A percentile compares a stretch with the other conserved stretches of the same genome.
Conservation (phyloP, 345 rosid genomes). For the Clausena lansium region DNA sequence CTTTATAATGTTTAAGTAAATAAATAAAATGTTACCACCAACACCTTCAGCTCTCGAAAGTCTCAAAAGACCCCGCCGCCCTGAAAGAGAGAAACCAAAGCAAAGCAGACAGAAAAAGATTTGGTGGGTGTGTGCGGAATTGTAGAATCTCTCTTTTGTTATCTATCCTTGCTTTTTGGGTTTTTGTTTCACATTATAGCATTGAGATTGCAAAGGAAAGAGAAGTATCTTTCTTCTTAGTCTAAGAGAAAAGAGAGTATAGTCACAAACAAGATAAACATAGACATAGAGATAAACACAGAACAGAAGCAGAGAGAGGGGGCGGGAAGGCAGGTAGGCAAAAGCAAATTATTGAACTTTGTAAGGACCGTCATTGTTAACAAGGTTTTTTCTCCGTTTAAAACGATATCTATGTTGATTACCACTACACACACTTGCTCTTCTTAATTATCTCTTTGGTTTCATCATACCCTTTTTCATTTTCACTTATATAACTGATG, state of each 20-base stretch:
- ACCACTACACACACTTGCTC: not conserved
- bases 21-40: not conserved
- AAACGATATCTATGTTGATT: constrained; percentile 14
- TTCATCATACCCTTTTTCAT: constrained; percentile 15
- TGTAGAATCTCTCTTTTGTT: not conserved
- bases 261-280: too few relatives aligned
- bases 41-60: not conserved
- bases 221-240: not conserved
- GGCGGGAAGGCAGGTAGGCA: too few relatives aligned
- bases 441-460: constrained; percentile 10
- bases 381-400: constrained; percentile 22
- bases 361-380: constrained; percentile 25
- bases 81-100: constrained; percentile 3
- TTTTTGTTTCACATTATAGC: constrained; percentile 6
- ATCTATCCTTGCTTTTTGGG: not conserved
- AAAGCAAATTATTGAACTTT: not conserved
- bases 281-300: not conserved
- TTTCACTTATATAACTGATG: not conserved
- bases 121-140: not conserved
- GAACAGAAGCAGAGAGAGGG: not conserved
- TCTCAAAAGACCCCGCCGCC: constrained; percentile 14
- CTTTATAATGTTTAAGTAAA: not conserved
- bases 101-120: not conserved
- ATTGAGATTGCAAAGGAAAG: not conserved
- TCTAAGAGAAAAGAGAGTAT: not conserved